Evolutionary conservation across 805 yeast species (phyloP).

Genomic region (Candida morakotiae): DNA sequence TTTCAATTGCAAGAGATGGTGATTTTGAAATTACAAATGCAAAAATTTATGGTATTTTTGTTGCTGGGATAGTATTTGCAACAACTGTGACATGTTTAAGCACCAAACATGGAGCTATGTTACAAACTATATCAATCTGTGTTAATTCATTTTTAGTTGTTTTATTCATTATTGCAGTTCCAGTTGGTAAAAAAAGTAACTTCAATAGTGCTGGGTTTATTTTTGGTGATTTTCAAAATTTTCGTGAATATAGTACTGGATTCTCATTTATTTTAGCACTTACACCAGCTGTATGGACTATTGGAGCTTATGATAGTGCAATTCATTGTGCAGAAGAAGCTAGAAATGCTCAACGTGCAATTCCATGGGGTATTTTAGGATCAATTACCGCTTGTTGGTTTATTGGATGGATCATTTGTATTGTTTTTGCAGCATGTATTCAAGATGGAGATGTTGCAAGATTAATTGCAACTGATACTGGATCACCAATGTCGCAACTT

Average conservation of each 20-base stretch:
- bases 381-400: constrained; percentile 54
- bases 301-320: constrained; percentile 69
- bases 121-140: constrained; percentile 56
- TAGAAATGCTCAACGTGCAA: constrained; percentile 55
- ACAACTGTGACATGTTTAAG: constrained; percentile 49
- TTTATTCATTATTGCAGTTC: constrained; percentile 56
- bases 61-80: constrained; percentile 52
- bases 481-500: constrained; percentile 65
- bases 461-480: constrained; percentile 42
- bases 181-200: constrained; percentile 44
- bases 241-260: constrained; percentile 34
- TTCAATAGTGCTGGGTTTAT: constrained; percentile 36
- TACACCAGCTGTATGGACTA: constrained; percentile 73
- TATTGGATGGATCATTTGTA: constrained; percentile 54
- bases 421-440: constrained; percentile 53
- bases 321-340: constrained; percentile 75
- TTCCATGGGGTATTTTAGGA: constrained; percentile 61
- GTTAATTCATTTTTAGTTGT: constrained; percentile 49
- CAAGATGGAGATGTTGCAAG: constrained; percentile 39
- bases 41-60: constrained; percentile 58
- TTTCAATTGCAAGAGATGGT: constrained; percentile 50
- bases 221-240: constrained; percentile 49
- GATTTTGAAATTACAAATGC: constrained; percentile 49
- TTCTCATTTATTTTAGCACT: constrained; percentile 49
- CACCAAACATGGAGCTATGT: constrained; percentile 47